Percentiles rank a stretch among this genome's conserved stretches.
Conservation (phyloP, 2,329 filamentous ascomycete genomes). For the Epichloe hybrida region DNA sequence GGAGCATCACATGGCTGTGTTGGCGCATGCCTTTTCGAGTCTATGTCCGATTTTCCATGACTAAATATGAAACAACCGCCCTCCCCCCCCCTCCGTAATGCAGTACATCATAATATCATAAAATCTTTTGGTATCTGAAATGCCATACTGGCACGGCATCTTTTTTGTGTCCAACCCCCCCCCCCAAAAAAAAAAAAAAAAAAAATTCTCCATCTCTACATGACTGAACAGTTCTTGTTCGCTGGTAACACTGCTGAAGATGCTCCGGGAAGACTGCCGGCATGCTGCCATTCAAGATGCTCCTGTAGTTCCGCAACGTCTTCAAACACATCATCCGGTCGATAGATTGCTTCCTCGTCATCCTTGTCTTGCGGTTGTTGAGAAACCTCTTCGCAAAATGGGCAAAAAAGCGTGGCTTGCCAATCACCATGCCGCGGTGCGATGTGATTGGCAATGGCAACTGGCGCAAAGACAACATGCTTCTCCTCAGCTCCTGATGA, state of each 20-base stretch:
- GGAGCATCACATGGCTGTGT: not conserved
- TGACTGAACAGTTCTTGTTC: conserved; percentile 29
- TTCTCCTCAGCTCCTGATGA: conserved; percentile 29
- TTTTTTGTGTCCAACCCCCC: no score
- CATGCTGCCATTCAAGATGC: conserved; percentile 45
- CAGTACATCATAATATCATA: not conserved
- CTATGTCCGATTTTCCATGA: conserved; percentile 12
- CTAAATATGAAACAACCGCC: conserved; percentile 5
- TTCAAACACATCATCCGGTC: conserved; percentile 36
- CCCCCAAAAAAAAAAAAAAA: no score
- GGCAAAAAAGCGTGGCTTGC: conserved; percentile 36
- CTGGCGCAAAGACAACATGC: conserved; percentile 40
- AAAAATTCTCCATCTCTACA: conserved; percentile 23
- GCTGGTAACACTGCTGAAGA: conserved; percentile 19
- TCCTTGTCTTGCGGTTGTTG: conserved; percentile 28
- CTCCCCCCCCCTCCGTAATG: no score
- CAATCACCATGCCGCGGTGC: conserved; percentile 36
- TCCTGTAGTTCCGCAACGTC: conserved; percentile 35
- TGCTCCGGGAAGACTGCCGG: conserved; percentile 24
- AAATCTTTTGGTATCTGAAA: not conserved
- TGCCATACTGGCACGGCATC: not conserved
- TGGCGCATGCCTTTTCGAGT: not conserved
- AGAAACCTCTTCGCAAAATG: conserved; percentile 42
- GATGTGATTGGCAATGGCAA: conserved; percentile 45
- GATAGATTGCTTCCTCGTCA: conserved; percentile 36